Conservation (phyloP, 2,329 filamentous ascomycete genomes). For the Bisporella sp. region DNA sequence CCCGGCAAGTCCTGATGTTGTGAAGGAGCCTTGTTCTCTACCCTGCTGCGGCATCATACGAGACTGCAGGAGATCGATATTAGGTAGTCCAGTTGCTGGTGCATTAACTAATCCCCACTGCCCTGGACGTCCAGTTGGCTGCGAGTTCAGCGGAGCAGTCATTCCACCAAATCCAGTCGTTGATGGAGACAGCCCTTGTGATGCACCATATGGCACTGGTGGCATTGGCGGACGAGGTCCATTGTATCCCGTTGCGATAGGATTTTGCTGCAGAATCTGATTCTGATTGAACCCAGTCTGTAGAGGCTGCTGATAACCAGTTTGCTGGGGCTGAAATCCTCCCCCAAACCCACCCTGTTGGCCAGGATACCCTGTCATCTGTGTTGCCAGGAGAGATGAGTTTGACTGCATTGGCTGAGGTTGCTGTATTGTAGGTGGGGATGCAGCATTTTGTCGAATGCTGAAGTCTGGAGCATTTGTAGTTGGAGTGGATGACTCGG, state of each 20-base stretch:
- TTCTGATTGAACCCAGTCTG: slow-evolving; percentile 51
- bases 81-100: slow-evolving; percentile 80
- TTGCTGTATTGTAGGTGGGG: slow-evolving; percentile 54
- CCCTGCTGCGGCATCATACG: slow-evolving; percentile 97
- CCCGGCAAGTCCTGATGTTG: slow-evolving; percentile 78
- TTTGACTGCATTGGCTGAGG: slow-evolving; percentile 71
- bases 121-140: slow-evolving; percentile 86
- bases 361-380: slow-evolving; percentile 61
- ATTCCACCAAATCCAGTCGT: slow-evolving; percentile 53
- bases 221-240: slow-evolving; percentile 75
- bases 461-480: slow-evolving; percentile 68
- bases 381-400: slow-evolving; percentile 53
- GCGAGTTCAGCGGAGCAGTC: slow-evolving; percentile 68
- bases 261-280: slow-evolving; percentile 61
- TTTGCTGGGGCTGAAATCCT: slow-evolving; percentile 38
- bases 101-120: slow-evolving; percentile 99
- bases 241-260: slow-evolving; percentile 71
- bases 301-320: slow-evolving; percentile 36
- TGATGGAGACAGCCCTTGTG: slow-evolving; percentile 52
- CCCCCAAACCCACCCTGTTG: slow-evolving; percentile 35
- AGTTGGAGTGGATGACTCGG: slow-evolving; percentile 38
- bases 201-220: slow-evolving; percentile 72
- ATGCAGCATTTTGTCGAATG: slow-evolving; percentile 42
- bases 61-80: slow-evolving; percentile 85
- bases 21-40: slow-evolving; percentile 75